Evolutionary conservation across 441 rosid genomes (phyloP), one percentile per base, ranked within the genome.

Genomic region (Populus hybrid): DNA sequence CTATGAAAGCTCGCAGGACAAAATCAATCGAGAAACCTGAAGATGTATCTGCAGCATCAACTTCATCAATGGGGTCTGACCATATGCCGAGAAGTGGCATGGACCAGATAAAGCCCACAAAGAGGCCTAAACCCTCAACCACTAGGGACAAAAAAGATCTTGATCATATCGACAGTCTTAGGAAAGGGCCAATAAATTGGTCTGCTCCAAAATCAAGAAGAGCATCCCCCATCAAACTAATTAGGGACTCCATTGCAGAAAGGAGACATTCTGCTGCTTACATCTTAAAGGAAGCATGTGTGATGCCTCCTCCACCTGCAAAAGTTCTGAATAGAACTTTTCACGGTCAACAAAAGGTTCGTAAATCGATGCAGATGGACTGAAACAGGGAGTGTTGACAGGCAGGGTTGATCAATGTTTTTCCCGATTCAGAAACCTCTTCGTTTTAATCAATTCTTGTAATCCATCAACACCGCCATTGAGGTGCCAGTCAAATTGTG

Each of bases 1-100:
- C 84, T 70, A 86, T 84, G 87, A 89, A 89, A 86, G 92, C 91
- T 73, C 87, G 91, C 24, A 95, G 92, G 83, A 73, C 87, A 76
- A 94, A 89, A 81, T 80, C 79, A 40, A 50, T 50, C 9, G 89
- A 84, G 74, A 92, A 87, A 81, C 78, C 85, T 36, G 89, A 76
- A 26, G 88, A 88, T 65, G 59, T 79, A 35, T 70, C 73, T 1
- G 71, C 61, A 11, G 73, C 84, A 23, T 80, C 85, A 28, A 76
- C 86, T 30, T 83, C 85, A 16, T 71, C 69, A 71, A 30, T 74
- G 70, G 87, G 69, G 65, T 77, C 85, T 65, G 78, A 79, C 78
- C 32, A 30, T 30, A 75, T 24, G 23, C 46, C 61, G 69, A 85
- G 85, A 65, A 82, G 78, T 78, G 81, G 86, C 34, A 21, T 75